Evolutionary conservation across 106 monocot genomes (phyloP).

Genomic region (Chionographis japonica): DNA sequence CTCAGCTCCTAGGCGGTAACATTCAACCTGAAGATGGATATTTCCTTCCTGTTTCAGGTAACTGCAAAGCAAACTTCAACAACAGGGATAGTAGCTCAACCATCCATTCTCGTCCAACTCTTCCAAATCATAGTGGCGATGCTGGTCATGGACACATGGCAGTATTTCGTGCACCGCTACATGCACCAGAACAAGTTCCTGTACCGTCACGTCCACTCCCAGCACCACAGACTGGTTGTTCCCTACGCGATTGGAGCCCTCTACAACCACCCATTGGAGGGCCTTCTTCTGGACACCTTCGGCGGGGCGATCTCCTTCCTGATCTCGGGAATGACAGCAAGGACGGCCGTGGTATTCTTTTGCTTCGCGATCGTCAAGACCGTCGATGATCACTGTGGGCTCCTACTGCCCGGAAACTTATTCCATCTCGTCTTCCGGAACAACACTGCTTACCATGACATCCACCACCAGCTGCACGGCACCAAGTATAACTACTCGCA

Average conservation of each 20-base stretch:
- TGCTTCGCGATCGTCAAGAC: constrained; percentile 45
- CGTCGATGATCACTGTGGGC: constrained; percentile 40
- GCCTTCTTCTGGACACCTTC: constrained; percentile 49
- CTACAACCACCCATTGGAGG: constrained; percentile 49
- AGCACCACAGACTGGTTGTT: constrained; percentile 35
- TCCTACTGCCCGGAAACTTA: constrained; percentile 34
- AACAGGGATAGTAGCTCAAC: constrained; percentile 8
- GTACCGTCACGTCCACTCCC: constrained; percentile 38
- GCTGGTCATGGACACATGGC: constrained; percentile 60
- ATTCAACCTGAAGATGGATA: too few species aligned
- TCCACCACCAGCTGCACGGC: constrained; percentile 50
- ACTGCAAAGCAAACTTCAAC: constrained; percentile 7
- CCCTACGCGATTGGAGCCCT: constrained; percentile 44
- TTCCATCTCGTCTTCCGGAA: constrained; percentile 38
- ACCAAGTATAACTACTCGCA: constrained; percentile 32
- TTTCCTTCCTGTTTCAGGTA: constrained; percentile 3
- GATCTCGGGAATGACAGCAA: constrained; percentile 41
- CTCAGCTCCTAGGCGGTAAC: too few species aligned
- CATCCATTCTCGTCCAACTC: constrained; percentile 17
- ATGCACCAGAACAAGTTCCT: constrained; percentile 57
- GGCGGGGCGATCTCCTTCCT: constrained; percentile 46
- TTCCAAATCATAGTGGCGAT: constrained; percentile 45
- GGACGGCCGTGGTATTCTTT: constrained; percentile 41
- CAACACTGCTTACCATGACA: constrained; percentile 49
- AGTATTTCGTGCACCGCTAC: constrained; percentile 50